Conservation (phyloP, 306 rosid genomes). For the Chamaecrista fasciculata region DNA sequence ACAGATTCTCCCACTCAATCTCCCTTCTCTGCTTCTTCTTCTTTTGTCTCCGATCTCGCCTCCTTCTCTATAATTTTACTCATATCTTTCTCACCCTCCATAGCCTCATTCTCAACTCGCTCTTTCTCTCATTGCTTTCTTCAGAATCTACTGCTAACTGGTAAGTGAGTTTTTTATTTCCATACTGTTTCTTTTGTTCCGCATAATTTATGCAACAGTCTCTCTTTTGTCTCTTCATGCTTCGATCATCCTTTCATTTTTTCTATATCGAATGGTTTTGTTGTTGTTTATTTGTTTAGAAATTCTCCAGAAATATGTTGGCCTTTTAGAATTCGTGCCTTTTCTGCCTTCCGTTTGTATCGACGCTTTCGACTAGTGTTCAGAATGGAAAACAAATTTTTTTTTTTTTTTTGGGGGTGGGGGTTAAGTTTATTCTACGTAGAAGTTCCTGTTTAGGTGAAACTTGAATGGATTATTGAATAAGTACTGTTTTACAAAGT, state of each 20-base stretch:
- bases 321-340: neutral
- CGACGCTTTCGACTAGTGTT: neutral
- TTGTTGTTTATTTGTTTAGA: neutral
- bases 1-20: conserved; percentile 62
- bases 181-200: neutral
- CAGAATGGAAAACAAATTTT: neutral
- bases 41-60: too few species aligned
- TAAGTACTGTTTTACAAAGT: neutral
- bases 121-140: conserved; percentile 8
- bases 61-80: too few species aligned
- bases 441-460: neutral
- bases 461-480: neutral
- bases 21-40: neutral
- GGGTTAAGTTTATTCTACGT: neutral
- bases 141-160: neutral
- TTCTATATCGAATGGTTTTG: too few species aligned
- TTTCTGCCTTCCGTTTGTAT: neutral
- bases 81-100: too few species aligned
- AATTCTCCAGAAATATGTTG: neutral
- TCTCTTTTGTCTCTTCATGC: neutral
- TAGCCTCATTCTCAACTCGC: conserved; percentile 27
- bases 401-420: neutral
- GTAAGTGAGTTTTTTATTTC: conserved; percentile 28
- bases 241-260: neutral
- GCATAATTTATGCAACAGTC: neutral